These are phyloP conservation scores for Xylariaceae sp. DNA, from an alignment of 2,329 filamentous ascomycete genomes.

Conservation along the genomic window DNA sequence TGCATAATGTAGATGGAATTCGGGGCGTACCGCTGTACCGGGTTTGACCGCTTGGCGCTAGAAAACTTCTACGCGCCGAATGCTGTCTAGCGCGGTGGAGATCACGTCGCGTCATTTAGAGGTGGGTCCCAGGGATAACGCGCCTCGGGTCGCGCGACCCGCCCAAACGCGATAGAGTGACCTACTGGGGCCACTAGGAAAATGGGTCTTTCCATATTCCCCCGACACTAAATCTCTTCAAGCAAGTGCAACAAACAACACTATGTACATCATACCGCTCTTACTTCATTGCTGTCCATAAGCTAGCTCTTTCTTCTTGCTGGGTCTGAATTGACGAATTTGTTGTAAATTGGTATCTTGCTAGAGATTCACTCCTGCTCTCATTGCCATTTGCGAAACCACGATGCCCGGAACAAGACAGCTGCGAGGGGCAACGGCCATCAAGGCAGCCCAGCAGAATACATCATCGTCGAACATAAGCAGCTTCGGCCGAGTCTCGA, in stretches of 20 bases:
- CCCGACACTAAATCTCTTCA: too few species aligned
- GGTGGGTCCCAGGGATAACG: neutral
- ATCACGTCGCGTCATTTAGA: neutral
- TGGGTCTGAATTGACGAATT: too few species aligned
- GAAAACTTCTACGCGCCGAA: neutral
- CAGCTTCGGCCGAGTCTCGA: slow-evolving; percentile 46
- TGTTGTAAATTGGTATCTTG: too few species aligned
- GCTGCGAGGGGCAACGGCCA: slow-evolving; percentile 25
- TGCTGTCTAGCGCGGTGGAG: neutral
- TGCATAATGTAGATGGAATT: neutral
- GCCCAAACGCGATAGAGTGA: neutral
- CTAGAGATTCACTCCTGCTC: neutral
- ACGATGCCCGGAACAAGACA: slow-evolving; percentile 31
- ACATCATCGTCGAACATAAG: slow-evolving; percentile 36
- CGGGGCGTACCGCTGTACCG: neutral
- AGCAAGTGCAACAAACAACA: too few species aligned
- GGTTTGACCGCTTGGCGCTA: neutral
- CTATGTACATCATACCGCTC: too few species aligned
- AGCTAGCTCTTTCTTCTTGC: too few species aligned
- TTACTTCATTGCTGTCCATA: too few species aligned
- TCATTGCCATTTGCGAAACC: slow-evolving; percentile 1
- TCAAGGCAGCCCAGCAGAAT: slow-evolving; percentile 25
- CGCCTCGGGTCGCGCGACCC: neutral
- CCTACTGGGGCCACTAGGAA: neutral
- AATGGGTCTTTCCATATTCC: too few species aligned